Evolutionary conservation across 169 alveolate genomes (phyloP), one percentile per base, ranked within the genome.

Genomic region (Eimeria sp.): DNA sequence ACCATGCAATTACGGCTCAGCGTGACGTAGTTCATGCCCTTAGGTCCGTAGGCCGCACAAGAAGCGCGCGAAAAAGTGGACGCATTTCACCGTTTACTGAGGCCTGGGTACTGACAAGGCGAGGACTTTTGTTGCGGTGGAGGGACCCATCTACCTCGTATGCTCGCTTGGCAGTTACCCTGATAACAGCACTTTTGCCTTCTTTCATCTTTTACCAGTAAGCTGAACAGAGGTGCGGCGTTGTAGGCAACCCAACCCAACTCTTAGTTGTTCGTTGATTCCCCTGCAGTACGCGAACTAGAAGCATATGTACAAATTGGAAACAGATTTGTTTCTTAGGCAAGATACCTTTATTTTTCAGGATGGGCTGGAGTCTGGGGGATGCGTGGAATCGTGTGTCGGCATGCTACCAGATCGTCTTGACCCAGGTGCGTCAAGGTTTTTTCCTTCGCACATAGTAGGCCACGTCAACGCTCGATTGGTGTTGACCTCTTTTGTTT

Each of bases 311-410:
- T 76, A 11, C 60, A 49, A 37, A 43, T 49, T 40, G n/a, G 54
- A 52, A 52, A 14, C 89, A 6, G 27, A 0, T 49, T 20, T 27
- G 33, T 18, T 6, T n/a, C 52, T 13, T 25, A 33, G 20, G 62
- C 71, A 80, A 27, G 14, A 49, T 80, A 30, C 6, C 40, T 27
- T 33, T 27, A 52, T 33, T 25, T 18, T 4, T 83, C 56, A 90
- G 95, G 66, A 25, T 90, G 83, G 72, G 89, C 13, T 90, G 95
- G 95, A 58, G 76, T 37, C 62, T 78, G 43, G 25, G 89, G 54
- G 90, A 90, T 46, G 95, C 95, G 52, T 90, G 90, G 89, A 90
- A 90, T 58, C 87, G 88, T 16, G 90, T 90, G 10, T 90, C 95
- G 33, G 87, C 95, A 16, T 90, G 89, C 90, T 90, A 74, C 90